Percentiles rank a stretch among this genome's conserved stretches.
phyloP scores from a whole-genome alignment of 441 rosid genomes.

The Mallotus repandus region DNA sequence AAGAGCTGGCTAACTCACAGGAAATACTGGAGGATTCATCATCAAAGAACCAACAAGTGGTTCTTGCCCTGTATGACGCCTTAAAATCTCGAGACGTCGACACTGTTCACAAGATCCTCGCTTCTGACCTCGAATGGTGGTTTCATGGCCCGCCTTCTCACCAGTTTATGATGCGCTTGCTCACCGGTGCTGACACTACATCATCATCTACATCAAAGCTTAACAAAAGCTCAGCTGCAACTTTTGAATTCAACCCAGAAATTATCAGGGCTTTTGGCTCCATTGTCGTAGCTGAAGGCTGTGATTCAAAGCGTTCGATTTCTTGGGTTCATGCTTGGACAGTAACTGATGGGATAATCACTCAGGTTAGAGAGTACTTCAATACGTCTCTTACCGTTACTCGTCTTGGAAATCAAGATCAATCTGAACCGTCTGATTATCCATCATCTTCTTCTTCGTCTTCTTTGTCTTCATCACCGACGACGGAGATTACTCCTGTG shows the following conservation, averaged over 20 bases:
- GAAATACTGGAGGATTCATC: slow-evolving; percentile 48
- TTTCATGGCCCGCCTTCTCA: slow-evolving; percentile 94
- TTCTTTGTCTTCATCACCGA: slow-evolving; percentile 17
- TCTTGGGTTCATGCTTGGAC: slow-evolving; percentile 76
- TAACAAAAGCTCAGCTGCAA: slow-evolving; percentile 3
- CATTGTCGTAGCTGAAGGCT: slow-evolving; percentile 56
- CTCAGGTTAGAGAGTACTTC: slow-evolving; percentile 66
- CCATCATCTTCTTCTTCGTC: slow-evolving; percentile 6
- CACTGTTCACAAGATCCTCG: slow-evolving; percentile 66
- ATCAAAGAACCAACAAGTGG: slow-evolving; percentile 58
- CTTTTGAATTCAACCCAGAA: slow-evolving; percentile 55
- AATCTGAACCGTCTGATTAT: slow-evolving; percentile 23
- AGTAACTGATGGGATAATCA: slow-evolving; percentile 58
- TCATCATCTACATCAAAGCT: not conserved
- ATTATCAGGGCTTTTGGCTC: slow-evolving; percentile 37
- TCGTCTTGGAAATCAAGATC: slow-evolving; percentile 33
- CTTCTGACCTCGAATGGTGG: slow-evolving; percentile 93
- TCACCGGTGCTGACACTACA: slow-evolving; percentile 53
- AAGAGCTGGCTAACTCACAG: slow-evolving; percentile 70
- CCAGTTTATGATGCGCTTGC: slow-evolving; percentile 93
- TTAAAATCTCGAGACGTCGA: slow-evolving; percentile 66
- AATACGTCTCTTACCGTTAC: slow-evolving; percentile 69
- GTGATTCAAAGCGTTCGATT: slow-evolving; percentile 33
- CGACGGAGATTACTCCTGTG: slow-evolving; percentile 41
- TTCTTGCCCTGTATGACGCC: slow-evolving; percentile 79